Base-by-base conservation (phyloP, 805 yeast species). In the Sporopachydermia quercuum region DNA sequence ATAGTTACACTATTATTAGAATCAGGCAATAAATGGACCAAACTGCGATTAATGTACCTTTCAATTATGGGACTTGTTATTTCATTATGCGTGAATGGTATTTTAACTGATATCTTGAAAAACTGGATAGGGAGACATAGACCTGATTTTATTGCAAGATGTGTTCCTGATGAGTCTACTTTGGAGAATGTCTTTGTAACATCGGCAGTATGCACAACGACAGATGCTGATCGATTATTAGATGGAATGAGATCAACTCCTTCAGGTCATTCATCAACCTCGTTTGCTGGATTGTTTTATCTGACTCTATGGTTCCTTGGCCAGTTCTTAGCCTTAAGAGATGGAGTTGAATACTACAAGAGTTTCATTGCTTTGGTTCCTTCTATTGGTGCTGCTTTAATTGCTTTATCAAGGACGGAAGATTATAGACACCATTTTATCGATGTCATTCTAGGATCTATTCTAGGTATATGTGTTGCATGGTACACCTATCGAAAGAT, bases 381-480 rank as follows among this genome's bases (percentile, higher is more conserved):
- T 2, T 52, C 70, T 1, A 49, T 84, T 3, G 68, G 80, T 4
- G 96, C 97, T 0, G 52, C 70, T 1, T 66, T 78, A 46, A 76
- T 89, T 48, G 97, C 96, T 0, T 57, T 83, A 36, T 75, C 91
- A 34, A 70, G 98, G 50, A 83, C 95, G 1, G 79, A 81, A 50
- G 98, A 89, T 58, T 87, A 87, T 59, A 70, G 96, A 55, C 98
- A 89, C 53, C 97, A 89, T 58, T 85, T 83, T 53, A 63, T 82
- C 14, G 98, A 89, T 57, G 79, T 91, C 1, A 49, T 80, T 1
- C 51, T 78, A 13, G 98, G 98, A 3, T 64, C 80, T 18, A 14
- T 64, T 1, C 52, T 89, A 2, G 98, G 98, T 1, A 45, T 60
- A 3, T 43, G 62, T 2, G 58, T 78, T 23, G 89, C 87, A 0